A percentile compares a stretch with the other conserved stretches of the same genome.
phyloP scores from a whole-genome alignment of 2,329 filamentous ascomycete species.

The Trichoderma lentiforme region DNA sequence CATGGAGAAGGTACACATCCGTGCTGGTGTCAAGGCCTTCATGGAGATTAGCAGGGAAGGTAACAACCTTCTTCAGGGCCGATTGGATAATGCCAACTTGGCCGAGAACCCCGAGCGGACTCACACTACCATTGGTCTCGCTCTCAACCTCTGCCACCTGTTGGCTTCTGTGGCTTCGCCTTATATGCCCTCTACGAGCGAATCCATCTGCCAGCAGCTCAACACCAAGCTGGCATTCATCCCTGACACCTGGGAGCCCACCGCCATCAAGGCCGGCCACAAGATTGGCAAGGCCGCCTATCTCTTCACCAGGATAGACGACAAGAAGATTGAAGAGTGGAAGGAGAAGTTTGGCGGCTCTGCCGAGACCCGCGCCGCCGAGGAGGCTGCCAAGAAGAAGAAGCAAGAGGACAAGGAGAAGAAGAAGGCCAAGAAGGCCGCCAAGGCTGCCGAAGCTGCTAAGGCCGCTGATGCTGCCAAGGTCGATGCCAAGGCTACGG shows the following conservation, averaged over 20 bases:
- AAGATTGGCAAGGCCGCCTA: slow-evolving; percentile 76
- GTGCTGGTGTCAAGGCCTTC: slow-evolving; percentile 61
- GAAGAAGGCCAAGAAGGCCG: slow-evolving; percentile 39
- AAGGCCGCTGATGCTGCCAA: neutral
- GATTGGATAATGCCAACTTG: slow-evolving; percentile 54
- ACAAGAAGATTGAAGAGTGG: slow-evolving; percentile 81
- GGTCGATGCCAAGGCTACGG: slow-evolving; percentile 22
- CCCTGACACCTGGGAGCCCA: slow-evolving; percentile 62
- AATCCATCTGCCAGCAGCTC: slow-evolving; percentile 74
- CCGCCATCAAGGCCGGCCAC: slow-evolving; percentile 67
- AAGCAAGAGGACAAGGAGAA: slow-evolving; percentile 40
- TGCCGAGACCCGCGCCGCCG: slow-evolving; percentile 15
- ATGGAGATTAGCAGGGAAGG: slow-evolving; percentile 62
- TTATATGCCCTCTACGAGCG: slow-evolving; percentile 79
- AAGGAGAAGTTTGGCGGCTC: slow-evolving; percentile 62
- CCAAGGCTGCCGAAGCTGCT: slow-evolving; percentile 28
- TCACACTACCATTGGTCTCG: slow-evolving; percentile 66
- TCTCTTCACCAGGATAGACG: slow-evolving; percentile 78
- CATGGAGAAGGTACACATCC: slow-evolving; percentile 69
- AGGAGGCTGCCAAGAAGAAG: slow-evolving; percentile 27
- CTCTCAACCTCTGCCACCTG: slow-evolving; percentile 78
- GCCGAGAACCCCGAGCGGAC: slow-evolving; percentile 53
- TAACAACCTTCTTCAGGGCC: slow-evolving; percentile 51
- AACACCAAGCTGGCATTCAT: slow-evolving; percentile 44
- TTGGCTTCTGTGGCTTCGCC: slow-evolving; percentile 75